phyloP scores from a whole-genome alignment of 257 asterid species.

The Jasminum sambac region DNA sequence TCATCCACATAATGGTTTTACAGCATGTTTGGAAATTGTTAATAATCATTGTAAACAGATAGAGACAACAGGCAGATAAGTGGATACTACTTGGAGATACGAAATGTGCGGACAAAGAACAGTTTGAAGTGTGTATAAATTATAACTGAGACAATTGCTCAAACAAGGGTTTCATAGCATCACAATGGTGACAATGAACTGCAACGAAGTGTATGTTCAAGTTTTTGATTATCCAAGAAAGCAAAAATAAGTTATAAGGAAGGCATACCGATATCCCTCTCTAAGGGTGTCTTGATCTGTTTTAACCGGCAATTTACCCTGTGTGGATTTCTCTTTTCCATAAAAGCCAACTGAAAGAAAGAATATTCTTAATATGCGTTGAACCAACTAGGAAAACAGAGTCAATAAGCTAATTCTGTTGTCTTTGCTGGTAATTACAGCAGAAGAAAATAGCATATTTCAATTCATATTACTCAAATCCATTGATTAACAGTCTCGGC shows the following conservation, averaged over 20 bases:
- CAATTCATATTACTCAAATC: background rate
- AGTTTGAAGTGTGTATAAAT: no score
- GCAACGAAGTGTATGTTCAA: conserved; percentile 7
- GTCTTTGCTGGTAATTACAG: background rate
- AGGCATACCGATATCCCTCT: conserved; percentile 88
- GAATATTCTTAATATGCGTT: background rate
- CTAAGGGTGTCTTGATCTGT: conserved; percentile 95
- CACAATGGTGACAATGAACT: background rate
- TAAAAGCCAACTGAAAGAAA: conserved; percentile 64
- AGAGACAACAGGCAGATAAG: no score
- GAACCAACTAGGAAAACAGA: conserved; percentile 12
- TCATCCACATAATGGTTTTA: background rate
- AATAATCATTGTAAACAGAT: no score
- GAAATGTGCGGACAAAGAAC: no score
- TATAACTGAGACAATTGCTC: no score
- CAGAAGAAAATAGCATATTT: conserved; percentile 5
- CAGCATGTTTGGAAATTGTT: no score
- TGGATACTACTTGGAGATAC: no score
- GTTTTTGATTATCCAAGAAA: background rate
- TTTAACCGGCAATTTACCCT: conserved; percentile 64
- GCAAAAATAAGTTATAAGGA: conserved; percentile 14
- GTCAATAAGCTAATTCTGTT: background rate
- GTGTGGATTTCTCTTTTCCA: conserved; percentile 56
- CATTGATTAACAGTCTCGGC: background rate
- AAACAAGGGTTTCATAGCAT: background rate